Evolutionary conservation across 352 stramenopile genomes (phyloP).

Genomic region (Pythium dissotocum): DNA sequence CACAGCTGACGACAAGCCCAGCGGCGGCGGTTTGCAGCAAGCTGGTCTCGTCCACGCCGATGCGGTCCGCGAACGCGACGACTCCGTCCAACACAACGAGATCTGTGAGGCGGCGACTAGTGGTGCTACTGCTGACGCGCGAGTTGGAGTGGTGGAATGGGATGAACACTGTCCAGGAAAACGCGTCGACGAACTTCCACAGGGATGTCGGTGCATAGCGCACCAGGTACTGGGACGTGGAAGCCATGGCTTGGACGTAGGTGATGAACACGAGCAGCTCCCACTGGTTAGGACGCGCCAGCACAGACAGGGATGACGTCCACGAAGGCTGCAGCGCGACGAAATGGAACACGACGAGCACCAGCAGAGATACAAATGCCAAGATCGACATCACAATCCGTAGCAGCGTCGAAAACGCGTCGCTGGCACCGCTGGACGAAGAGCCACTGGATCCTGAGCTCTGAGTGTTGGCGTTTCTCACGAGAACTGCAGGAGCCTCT

Average conservation of each 20-base stretch:
- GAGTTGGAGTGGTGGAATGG: slow-evolving; percentile 13
- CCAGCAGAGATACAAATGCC: slow-evolving; percentile 1
- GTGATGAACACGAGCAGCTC: slow-evolving; percentile 31
- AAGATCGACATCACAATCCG: slow-evolving; percentile 1
- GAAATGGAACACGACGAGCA: slow-evolving; percentile 22
- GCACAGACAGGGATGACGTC: slow-evolving; percentile 5
- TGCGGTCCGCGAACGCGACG: slow-evolving; percentile 24
- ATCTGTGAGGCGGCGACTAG: slow-evolving; percentile 11
- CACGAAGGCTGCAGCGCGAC: slow-evolving; percentile 9
- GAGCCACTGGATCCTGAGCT: background rate
- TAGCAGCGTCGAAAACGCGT: background rate
- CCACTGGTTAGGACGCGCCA: slow-evolving; percentile 29
- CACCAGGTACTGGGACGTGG: slow-evolving; percentile 12
- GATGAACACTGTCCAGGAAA: slow-evolving; percentile 37
- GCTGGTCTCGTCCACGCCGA: slow-evolving; percentile 18
- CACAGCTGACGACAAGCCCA: slow-evolving; percentile 23
- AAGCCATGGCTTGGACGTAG: slow-evolving; percentile 30
- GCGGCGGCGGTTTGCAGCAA: slow-evolving; percentile 15
- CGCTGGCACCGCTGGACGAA: background rate
- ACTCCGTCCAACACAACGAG: slow-evolving; percentile 22
- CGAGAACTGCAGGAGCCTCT: slow-evolving; percentile 3
- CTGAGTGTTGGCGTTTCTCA: background rate
- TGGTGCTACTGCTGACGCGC: background rate
- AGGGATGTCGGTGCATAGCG: slow-evolving; percentile 18
- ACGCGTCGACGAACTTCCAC: slow-evolving; percentile 29